Evolutionary conservation across 2,329 filamentous ascomycete species (phyloP), one percentile per base, ranked within the genome.

Genomic region (Trichoderma cornu-damae): DNA sequence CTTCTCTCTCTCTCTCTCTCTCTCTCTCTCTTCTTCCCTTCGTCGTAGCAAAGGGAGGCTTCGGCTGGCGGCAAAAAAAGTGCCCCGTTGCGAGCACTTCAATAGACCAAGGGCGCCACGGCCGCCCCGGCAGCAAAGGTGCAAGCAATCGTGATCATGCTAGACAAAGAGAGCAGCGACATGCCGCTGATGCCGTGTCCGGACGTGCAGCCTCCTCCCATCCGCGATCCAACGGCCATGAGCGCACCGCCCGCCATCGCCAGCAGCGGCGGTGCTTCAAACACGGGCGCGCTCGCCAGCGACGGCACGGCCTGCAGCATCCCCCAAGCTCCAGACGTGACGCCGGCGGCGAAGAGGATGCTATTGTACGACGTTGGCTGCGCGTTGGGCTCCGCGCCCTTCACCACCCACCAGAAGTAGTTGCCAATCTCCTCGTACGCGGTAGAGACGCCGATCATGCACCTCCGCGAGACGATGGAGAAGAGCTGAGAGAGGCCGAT

Each of bases 121-220:
- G 65, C 50, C 32, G 65, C 66, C 3, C 82, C 84, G 0, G 76
- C 76, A 0, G 66, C 77, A 72, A 88, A 87, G 63, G 83, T 79
- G 4, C 77, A 72, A 2, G 69, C 77, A 22, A 87, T 82, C 0
- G 82, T 85, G 11, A 88, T 68, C 56, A 87, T 75, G 64, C 85
- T 88, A 8, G 84, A 80, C 3, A 80, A 70, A 0, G 80, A 84
- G 50, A 88, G 72, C 59, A 84, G 72, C n/a, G 81, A 80, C 65
- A 88, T 77, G 0, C 86, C 86, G 59, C 81, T 86, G 61, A 89
- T 83, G 0, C 86, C 86, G 66, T 89, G 86, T 0, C 86, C 85
- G 4, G 82, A 85, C 0, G 85, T 86, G 61, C 86, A 89, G 0
- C 86, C 86, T 1, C 84, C 84, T 0, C 81, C 85, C 55, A 87